These are phyloP conservation scores for Talaromyces sp. DNA, from an alignment of 2,329 filamentous ascomycete species.

Conservation along the genomic window DNA sequence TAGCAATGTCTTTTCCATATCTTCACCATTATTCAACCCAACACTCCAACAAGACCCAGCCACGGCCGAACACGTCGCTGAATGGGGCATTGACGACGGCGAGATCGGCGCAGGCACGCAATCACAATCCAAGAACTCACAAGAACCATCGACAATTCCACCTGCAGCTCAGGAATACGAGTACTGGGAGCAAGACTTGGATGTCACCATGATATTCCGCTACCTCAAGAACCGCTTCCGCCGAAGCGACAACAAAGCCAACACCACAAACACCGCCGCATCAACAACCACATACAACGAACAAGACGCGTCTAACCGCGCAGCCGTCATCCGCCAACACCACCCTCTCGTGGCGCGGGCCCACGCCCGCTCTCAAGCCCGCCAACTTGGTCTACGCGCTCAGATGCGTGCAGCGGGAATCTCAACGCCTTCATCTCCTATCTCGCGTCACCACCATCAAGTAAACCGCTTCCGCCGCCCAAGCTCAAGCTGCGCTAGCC, in stretches of 20 bases:
- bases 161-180: conserved; percentile 57
- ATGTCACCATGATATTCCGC: conserved; percentile 86
- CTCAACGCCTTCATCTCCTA: conserved; percentile 30
- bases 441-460: conserved; percentile 32
- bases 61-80: conserved; percentile 52
- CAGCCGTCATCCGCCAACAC: conserved; percentile 80
- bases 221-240: conserved; percentile 76
- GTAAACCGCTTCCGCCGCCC: conserved; percentile 46
- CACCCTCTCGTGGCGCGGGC: conserved; percentile 76
- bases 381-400: conserved; percentile 39
- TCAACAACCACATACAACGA: conserved; percentile 23
- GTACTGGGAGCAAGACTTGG: conserved; percentile 91
- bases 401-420: conserved; percentile 23
- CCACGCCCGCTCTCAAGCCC: conserved; percentile 46
- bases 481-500: conserved; percentile 76
- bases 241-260: conserved; percentile 51
- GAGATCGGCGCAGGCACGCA: conserved; percentile 49
- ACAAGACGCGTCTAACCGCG: conserved; percentile 70
- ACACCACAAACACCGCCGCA: conserved; percentile 40
- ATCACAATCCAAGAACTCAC: conserved; percentile 43
- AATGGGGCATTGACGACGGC: conserved; percentile 67
- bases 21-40: conserved; percentile 36
- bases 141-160: conserved; percentile 37
- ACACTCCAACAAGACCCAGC: conserved; percentile 33
- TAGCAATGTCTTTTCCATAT: conserved; percentile 47